Evolutionary conservation across 139 green algal genomes (phyloP).

Genomic region (Microglena sp.): DNA sequence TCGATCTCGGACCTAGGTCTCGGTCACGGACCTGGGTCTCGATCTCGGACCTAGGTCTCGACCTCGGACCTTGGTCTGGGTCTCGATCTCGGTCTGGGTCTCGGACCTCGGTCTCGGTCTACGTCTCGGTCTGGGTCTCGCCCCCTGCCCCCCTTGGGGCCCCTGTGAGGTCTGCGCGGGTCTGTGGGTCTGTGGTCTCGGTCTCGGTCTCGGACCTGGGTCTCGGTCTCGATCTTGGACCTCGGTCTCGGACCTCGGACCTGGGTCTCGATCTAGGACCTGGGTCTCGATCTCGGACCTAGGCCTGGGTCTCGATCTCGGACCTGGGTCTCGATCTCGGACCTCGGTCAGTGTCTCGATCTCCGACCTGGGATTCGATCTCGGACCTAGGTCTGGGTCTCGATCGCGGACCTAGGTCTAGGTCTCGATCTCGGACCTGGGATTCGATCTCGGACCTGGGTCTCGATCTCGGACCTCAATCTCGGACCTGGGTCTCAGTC

Average conservation of each 20-base stretch:
- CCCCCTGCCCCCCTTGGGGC: not conserved
- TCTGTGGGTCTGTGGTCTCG: not conserved
- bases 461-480: not conserved
- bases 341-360: not conserved
- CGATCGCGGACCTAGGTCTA: not conserved
- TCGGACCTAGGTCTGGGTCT: not conserved
- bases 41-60: not conserved
- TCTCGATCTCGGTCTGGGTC: not conserved
- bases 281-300: not conserved
- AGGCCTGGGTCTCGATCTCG: not conserved
- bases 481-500: not conserved
- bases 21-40: not conserved
- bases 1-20: constrained; percentile 1
- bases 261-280: not conserved
- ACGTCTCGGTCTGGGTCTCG: not conserved
- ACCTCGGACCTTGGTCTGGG: not conserved
- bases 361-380: not conserved
- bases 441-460: not conserved
- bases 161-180: not conserved
- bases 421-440: not conserved
- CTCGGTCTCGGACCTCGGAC: not conserved
- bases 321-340: not conserved
- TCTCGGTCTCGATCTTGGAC: not conserved
- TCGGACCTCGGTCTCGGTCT: not conserved
- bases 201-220: constrained; percentile 1